A percentile compares a stretch with the other conserved stretches of the same genome.
These are phyloP conservation scores for Pyrus hybrid DNA, from an alignment of 331 rosid species.

Conservation along the genomic window DNA sequence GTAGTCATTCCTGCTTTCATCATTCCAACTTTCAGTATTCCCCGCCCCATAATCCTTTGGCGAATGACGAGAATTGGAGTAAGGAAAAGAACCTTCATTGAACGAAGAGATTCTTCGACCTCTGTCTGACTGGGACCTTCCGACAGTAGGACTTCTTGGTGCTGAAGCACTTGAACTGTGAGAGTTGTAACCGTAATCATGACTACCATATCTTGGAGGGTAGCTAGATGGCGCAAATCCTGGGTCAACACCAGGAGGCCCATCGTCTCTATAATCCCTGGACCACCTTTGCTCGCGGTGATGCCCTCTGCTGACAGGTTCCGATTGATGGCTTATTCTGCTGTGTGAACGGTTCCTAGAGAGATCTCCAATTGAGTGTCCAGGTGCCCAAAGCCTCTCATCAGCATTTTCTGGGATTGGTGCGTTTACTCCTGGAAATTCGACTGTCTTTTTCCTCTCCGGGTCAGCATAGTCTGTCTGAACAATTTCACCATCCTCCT, in stretches of 20 bases:
- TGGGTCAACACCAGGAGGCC: constrained; percentile 76
- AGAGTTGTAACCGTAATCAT: constrained; percentile 21
- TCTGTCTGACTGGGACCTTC: constrained; percentile 44
- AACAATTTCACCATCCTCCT: constrained; percentile 88
- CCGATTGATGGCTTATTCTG: constrained; percentile 34
- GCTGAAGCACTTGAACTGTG: not conserved
- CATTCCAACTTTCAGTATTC: constrained; percentile 24
- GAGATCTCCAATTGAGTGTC: constrained; percentile 29
- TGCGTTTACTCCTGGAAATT: constrained; percentile 84
- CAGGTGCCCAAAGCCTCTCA: constrained; percentile 61
- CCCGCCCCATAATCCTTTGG: constrained; percentile 22
- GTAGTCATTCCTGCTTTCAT: constrained; percentile 29
- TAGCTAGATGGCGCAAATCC: constrained; percentile 45
- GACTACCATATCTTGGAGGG: constrained; percentile 51
- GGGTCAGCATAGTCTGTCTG: constrained; percentile 40
- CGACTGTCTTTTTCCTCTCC: constrained; percentile 46
- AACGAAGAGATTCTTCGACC: constrained; percentile 38
- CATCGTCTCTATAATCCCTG: constrained; percentile 59
- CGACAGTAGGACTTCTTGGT: constrained; percentile 26
- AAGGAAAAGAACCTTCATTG: constrained; percentile 49
- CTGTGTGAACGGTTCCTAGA: constrained; percentile 47
- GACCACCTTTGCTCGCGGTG: constrained; percentile 50
- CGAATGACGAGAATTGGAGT: constrained; percentile 21
- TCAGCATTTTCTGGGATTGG: constrained; percentile 83
- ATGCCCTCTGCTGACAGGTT: constrained; percentile 46